Evolutionary conservation across 179 eudicot species (phyloP), one percentile per base, ranked within the genome.

Genomic region (Carnegiea gigantea): DNA sequence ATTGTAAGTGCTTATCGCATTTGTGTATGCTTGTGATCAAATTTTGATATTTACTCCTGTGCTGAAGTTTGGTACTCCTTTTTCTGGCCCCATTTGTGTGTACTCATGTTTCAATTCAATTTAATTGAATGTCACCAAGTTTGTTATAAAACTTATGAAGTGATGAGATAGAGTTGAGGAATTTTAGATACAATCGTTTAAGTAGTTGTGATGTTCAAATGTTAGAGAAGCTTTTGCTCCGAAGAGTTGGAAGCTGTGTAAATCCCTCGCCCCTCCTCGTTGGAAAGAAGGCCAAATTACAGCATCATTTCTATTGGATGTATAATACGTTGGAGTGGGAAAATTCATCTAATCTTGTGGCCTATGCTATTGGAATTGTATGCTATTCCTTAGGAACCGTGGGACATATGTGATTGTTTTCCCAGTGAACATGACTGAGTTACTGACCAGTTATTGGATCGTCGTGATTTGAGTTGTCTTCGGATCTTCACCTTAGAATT

Each of bases 1-100:
- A 76, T 87, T 85, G 90, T 87, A 85, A 85, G 90, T 81, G 40
- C 49, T 48, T 76, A n/a, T 79, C 65, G 70, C 81, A 67, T 21
- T 15, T 68, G 44, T 62, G 75, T 68, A 5, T 51, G 8, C 10
- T 77, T 80, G 38, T 77, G 71, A 84, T 81, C 38, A 43, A 9
- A 40, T 60, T 77, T 84, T 78, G 53, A 10, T 70, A 6, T 1
- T 40, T 28, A 72, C 21, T 44, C 2, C 11, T 6, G 14, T 76
- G 26, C 46, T 70, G 2, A 14, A 73, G 3, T 57, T 70, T 48
- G 43, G 33, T 73, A 24, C 18, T 67, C n/a, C 46, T 30, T 85
- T 62, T 15, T 54, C 33, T 33, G 23, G 51, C 21, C 70, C n/a
- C 18, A 36, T 77, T 77, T 43, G 53, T 62, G 33, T 77, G 8